A percentile compares a stretch with the other conserved stretches of the same genome.
Conservation (phyloP, 1,284 basidiomycete genomes). For the Pisolithus thermaeus region DNA sequence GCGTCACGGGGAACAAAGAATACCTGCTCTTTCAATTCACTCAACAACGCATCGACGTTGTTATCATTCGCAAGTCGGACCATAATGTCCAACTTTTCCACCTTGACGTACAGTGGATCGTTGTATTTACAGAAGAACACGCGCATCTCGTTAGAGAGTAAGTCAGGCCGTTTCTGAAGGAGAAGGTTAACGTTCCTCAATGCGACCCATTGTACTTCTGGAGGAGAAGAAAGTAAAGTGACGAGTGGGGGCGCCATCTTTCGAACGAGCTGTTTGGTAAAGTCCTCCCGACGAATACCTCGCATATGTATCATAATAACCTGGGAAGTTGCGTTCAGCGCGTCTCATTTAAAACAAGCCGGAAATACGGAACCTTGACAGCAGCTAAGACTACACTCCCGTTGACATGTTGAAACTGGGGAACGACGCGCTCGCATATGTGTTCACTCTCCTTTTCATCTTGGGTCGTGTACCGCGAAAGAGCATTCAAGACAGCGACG, state of each 20-base stretch:
- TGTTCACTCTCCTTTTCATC: conserved; percentile 97
- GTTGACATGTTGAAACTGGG: conserved; percentile 97
- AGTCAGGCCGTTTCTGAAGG: conserved; percentile 86
- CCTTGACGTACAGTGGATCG: conserved; percentile 96
- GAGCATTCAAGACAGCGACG: conserved; percentile 84
- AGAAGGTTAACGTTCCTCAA: conserved; percentile 95
- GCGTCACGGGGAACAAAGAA: neutral
- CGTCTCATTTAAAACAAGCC: conserved; percentile 5
- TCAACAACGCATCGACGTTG: conserved; percentile 91
- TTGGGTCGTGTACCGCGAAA: conserved; percentile 76
- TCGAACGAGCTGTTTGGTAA: conserved; percentile 81
- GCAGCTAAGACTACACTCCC: conserved; percentile 93
- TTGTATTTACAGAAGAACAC: conserved; percentile 99
- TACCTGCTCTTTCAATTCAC: conserved; percentile 89
- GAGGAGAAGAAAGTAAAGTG: conserved; percentile 70
- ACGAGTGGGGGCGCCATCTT: conserved; percentile 98
- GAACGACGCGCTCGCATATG: conserved; percentile 97
- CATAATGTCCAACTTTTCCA: conserved; percentile 99
- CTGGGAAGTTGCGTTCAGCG: conserved; percentile 32
- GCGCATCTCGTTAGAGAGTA: conserved; percentile 92
- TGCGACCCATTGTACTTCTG: conserved; percentile 95
- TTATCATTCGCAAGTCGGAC: conserved; percentile 87
- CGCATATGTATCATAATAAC: conserved; percentile 98
- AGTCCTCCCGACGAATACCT: conserved; percentile 75
- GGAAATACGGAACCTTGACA: conserved; percentile 62